Evolutionary conservation across 2,329 filamentous ascomycete species (phyloP), one percentile per base, ranked within the genome.

Genomic region (Diaporthe sp.): DNA sequence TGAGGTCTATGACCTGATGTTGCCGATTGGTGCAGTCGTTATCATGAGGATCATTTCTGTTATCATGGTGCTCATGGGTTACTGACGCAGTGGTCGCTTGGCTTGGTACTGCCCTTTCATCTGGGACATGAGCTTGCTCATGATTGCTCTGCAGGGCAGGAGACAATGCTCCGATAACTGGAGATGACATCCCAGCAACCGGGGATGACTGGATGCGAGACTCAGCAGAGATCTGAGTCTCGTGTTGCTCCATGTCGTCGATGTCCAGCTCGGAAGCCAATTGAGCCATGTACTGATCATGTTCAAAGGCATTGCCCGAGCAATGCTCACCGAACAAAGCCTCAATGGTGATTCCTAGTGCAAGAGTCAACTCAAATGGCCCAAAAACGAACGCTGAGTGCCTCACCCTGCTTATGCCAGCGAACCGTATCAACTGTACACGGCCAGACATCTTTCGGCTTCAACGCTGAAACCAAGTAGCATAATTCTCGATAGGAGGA

Each of bases 401-500:
- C 15, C 44, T 78, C 74, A 81, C 86, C 86, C 75, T 92, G 86
- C 39, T 85, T 85, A 4, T 85, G 74, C 95, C 95, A 98, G 1
- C 85, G 85, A 0, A 83, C 80, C 22, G 88, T 84, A 76, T 95
- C 89, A 2, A 93, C 91, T 0, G 95, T 98, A 81, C 95, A 98
- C 0, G 96, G 95, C 86, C 93, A 94, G 2, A 98, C 87, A 79
- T 98, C 95, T 61, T 85, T 90, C 0, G 95, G 95, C 39, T 86
- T 89, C 79, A 98, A 94, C 0, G 88, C 86, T 4, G 86, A 82
- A 1, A 98, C 87, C 0, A 98, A 85, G 72, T 91, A 85, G 77
- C 94, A 93, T 3, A 98, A 88, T 82, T 98, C 96, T 0, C 87
- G 86, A 76, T 97, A 96, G 0, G 95, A 98, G 0, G 96, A 97